Evolutionary conservation across 352 stramenopile species (phyloP).

Genomic region (Thalassiosira exigua): DNA sequence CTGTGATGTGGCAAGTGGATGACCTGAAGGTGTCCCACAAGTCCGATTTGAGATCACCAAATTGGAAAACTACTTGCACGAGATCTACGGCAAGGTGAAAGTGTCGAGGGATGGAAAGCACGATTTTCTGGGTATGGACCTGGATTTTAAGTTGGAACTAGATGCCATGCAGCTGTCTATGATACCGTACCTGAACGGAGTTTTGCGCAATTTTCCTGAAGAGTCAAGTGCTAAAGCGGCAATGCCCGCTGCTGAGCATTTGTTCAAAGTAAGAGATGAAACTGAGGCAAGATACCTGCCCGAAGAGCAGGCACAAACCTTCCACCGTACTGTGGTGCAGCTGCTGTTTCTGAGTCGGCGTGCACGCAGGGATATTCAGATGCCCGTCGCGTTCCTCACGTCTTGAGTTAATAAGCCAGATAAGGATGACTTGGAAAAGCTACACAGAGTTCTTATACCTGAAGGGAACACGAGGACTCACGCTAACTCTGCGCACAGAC

Average conservation of each 20-base stretch:
- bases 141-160: constrained; percentile 29
- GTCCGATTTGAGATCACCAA: constrained; percentile 20
- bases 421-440: constrained; percentile 54
- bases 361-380: constrained; percentile 32
- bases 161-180: constrained; percentile 34
- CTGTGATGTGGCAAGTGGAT: constrained; percentile 47
- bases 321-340: constrained; percentile 37
- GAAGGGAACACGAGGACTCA: constrained; percentile 16
- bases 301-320: constrained; percentile 24
- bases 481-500: constrained; percentile 4
- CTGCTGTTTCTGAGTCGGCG: constrained; percentile 20
- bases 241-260: constrained; percentile 7
- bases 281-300: neutral
- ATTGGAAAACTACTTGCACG: constrained; percentile 24
- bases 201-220: constrained; percentile 23
- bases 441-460: constrained; percentile 37
- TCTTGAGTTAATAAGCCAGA: constrained; percentile 29
- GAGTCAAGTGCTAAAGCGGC: neutral
- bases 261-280: constrained; percentile 35
- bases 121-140: constrained; percentile 54
- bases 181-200: constrained; percentile 30
- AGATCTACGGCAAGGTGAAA: constrained; percentile 34
- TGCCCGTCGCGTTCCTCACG: constrained; percentile 34
- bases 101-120: constrained; percentile 26
- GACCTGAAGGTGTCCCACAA: constrained; percentile 42